These are phyloP conservation scores for Amauroascus verrucosus DNA, from an alignment of 2,329 filamentous ascomycete species.

Conservation along the genomic window DNA sequence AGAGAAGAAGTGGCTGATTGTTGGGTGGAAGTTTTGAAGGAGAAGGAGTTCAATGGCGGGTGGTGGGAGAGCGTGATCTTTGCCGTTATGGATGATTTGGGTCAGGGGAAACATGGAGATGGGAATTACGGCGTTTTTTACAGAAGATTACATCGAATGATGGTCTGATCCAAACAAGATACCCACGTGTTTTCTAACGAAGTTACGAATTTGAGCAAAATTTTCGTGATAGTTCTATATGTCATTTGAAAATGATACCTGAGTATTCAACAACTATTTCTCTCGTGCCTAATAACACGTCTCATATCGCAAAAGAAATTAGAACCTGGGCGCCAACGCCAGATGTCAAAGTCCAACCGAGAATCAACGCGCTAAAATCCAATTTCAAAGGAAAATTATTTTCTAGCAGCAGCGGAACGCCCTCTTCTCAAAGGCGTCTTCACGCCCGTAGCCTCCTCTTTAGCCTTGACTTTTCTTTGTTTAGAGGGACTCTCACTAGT, in stretches of 20 bases:
- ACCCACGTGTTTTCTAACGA: not conserved
- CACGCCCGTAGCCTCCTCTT: not conserved
- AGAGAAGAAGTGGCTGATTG: slow-evolving; percentile 50
- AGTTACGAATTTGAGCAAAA: slow-evolving; percentile 2
- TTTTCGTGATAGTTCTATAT: not conserved
- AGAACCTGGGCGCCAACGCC: not conserved
- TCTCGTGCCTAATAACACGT: not conserved
- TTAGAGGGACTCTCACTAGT: not conserved
- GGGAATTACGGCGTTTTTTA: slow-evolving; percentile 29
- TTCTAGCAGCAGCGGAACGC: slow-evolving; percentile 14
- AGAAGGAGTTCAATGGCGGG: slow-evolving; percentile 52
- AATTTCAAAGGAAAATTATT: not conserved
- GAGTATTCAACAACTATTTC: not conserved
- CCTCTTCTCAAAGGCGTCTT: slow-evolving; percentile 13
- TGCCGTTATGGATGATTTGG: slow-evolving; percentile 44
- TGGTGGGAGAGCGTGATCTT: slow-evolving; percentile 59
- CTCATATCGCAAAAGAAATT: not conserved
- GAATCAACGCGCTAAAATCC: not conserved
- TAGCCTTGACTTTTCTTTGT: not conserved
- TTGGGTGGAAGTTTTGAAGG: slow-evolving; percentile 51
- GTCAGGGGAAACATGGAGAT: slow-evolving; percentile 19
- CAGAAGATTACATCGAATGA: slow-evolving; percentile 23
- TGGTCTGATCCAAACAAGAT: slow-evolving; percentile 18
- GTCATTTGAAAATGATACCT: not conserved
- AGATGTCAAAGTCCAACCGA: not conserved